A percentile compares a stretch with the other conserved stretches of the same genome.
These are phyloP conservation scores for Pisolithus thermaeus DNA, from an alignment of 1,284 basidiomycete genomes.

Conservation along the genomic window DNA sequence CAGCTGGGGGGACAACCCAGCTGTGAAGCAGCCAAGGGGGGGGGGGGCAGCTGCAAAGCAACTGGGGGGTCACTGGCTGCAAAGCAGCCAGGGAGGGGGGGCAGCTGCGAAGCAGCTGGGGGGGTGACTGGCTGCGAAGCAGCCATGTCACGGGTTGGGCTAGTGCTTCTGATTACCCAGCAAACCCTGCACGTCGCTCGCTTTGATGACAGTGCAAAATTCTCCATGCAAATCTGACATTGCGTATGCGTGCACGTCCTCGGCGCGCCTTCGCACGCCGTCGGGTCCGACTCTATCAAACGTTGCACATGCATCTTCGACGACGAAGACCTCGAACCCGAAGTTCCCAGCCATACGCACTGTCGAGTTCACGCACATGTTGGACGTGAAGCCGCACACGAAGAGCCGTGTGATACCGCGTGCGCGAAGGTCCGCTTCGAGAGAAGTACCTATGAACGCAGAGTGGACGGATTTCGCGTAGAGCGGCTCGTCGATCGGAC, in stretches of 20 bases:
- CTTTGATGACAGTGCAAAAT: constrained; percentile 20
- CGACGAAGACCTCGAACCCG: constrained; percentile 17
- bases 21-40: too few species aligned
- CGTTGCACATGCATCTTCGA: constrained; percentile 20
- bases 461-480: constrained; percentile 11
- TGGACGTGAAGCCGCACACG: constrained; percentile 21
- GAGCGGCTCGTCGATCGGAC: constrained; percentile 3
- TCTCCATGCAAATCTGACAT: constrained; percentile 21
- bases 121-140: too few species aligned
- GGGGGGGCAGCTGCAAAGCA: too few species aligned
- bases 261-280: constrained; percentile 11
- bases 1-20: too few species aligned
- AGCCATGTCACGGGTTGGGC: too few species aligned
- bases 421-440: constrained; percentile 16
- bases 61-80: too few species aligned
- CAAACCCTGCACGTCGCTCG: constrained; percentile 9
- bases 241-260: constrained; percentile 21
- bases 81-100: too few species aligned
- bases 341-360: constrained; percentile 25
- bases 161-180: too few species aligned
- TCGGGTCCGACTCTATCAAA: constrained; percentile 16
- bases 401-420: constrained; percentile 15
- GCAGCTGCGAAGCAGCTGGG: too few species aligned
- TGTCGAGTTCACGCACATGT: constrained; percentile 24
- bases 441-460: constrained; percentile 12